Percentiles rank a stretch among this genome's conserved stretches.
Conservation (phyloP, 2,329 filamentous ascomycete species). For the Coniochaeta sp. region DNA sequence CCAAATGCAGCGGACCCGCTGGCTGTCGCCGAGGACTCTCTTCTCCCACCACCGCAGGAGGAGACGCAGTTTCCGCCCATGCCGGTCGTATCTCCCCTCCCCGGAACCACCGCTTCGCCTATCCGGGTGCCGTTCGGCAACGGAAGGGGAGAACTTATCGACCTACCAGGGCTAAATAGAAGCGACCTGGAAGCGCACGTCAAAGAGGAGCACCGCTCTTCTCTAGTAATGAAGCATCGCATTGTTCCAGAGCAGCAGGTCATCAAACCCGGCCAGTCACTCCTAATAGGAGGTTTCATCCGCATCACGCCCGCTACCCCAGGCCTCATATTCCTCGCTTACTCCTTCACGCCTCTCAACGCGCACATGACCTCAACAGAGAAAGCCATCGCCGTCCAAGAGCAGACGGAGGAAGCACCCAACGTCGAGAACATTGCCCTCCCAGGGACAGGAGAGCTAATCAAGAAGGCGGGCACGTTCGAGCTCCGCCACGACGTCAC, state of each 20-base stretch:
- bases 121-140: conserved; percentile 88
- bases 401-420: conserved; percentile 48
- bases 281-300: conserved; percentile 80
- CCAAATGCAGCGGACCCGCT: conserved; percentile 5
- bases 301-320: conserved; percentile 71
- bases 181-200: conserved; percentile 68
- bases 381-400: conserved; percentile 71
- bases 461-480: conserved; percentile 67
- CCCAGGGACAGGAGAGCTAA: conserved; percentile 49
- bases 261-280: conserved; percentile 69
- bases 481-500: conserved; percentile 78
- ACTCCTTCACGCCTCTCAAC: conserved; percentile 75
- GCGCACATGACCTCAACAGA: conserved; percentile 71
- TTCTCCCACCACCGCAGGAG: conserved; percentile 69
- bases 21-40: conserved; percentile 35
- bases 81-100: conserved; percentile 77
- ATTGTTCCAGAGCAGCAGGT: conserved; percentile 65
- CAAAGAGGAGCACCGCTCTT: conserved; percentile 53
- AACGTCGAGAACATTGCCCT: conserved; percentile 58
- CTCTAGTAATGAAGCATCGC: conserved; percentile 73
- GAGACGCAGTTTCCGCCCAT: conserved; percentile 75
- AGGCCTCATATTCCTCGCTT: conserved; percentile 64
- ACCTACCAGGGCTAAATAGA: conserved; percentile 79
- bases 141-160: conserved; percentile 83
- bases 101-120: conserved; percentile 90